Conservation (phyloP, 768 basidiomycete genomes). For the Mycena chlorophos region DNA sequence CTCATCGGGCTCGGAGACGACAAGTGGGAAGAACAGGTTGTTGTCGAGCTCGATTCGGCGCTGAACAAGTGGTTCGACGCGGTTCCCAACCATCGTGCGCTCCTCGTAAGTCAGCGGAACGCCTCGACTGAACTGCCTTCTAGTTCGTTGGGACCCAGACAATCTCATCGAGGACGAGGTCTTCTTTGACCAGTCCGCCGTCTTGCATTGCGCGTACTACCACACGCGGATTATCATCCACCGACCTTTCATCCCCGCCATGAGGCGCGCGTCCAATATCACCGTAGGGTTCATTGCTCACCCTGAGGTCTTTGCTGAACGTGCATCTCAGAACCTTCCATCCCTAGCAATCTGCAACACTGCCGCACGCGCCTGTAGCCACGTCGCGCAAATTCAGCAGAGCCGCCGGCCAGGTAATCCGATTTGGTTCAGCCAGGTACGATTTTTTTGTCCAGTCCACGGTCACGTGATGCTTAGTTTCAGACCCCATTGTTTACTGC, state of each 20-base stretch:
- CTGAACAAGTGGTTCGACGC: slow-evolving; percentile 54
- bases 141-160: slow-evolving; percentile 50
- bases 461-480: neutral
- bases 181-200: slow-evolving; percentile 30
- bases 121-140: neutral
- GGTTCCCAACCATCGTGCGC: slow-evolving; percentile 45
- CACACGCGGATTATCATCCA: slow-evolving; percentile 55
- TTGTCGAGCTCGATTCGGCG: slow-evolving; percentile 33
- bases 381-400: slow-evolving; percentile 51
- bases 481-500: slow-evolving; percentile 18
- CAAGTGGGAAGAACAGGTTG: slow-evolving; percentile 11
- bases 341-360: slow-evolving; percentile 69
- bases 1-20: slow-evolving; percentile 6
- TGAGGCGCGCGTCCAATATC: slow-evolving; percentile 39
- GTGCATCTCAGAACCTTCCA: slow-evolving; percentile 38
- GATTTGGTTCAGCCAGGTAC: slow-evolving; percentile 11
- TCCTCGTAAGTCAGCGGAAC: neutral
- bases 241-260: slow-evolving; percentile 59
- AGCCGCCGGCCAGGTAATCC: slow-evolving; percentile 21
- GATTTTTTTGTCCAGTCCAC: neutral
- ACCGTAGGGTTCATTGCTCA: slow-evolving; percentile 16
- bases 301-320: neutral
- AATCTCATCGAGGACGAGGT: slow-evolving; percentile 32
- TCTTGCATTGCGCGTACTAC: slow-evolving; percentile 49
- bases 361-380: slow-evolving; percentile 58